Evolutionary conservation across 805 yeast genomes (phyloP), one percentile per base, ranked within the genome.

Genomic region (Schwanniomyces occidentalis): DNA sequence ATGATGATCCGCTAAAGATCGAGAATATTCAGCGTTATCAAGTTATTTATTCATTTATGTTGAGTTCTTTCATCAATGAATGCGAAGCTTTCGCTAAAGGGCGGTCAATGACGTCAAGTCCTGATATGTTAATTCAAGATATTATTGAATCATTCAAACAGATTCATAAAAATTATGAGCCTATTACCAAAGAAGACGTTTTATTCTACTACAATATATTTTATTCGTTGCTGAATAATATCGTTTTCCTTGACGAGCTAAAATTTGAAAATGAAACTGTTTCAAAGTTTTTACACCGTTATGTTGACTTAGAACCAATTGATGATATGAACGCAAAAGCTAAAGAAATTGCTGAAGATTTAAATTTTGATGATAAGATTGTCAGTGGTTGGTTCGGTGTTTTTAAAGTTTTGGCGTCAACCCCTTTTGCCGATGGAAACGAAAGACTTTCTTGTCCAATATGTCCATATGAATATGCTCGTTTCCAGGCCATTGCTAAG

Each of bases 331-430:
- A 27, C 8, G 35, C 32, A 13, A 37, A 35, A 8, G 34, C 32
- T 14, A 12, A 16, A 6, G 43, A 31, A 24, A 38, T 38, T 7
- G 41, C 56, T 4, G 42, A 49, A 16, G 45, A 43, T 13, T 18
- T 38, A 6, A 32, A 46, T 8, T 14, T 54, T 6, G 23, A 42
- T 4, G 29, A 38, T 6, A 43, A 42, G 3, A 42, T 49, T 2
- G 58, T 51, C 2, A 16, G 27, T 16, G 48, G 38, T 8, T 66
- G 70, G 69, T 56, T 53, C 31, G 49, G 52, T 5, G 49, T 56
- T 6, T 65, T 65, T 41, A 51, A 52, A 13, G 36, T 44, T 6
- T 51, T 62, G 33, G 40, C 52, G 5, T 42, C 52, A 8, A 49
- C 53, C 8, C 64, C 63, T 6, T 54, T 49, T 34, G 42, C 56